A percentile compares a stretch with the other conserved stretches of the same genome.
Evolutionary conservation across 495 filamentous ascomycete species (phyloP).

Genomic region (Lasiosphaeria miniovina): DNA sequence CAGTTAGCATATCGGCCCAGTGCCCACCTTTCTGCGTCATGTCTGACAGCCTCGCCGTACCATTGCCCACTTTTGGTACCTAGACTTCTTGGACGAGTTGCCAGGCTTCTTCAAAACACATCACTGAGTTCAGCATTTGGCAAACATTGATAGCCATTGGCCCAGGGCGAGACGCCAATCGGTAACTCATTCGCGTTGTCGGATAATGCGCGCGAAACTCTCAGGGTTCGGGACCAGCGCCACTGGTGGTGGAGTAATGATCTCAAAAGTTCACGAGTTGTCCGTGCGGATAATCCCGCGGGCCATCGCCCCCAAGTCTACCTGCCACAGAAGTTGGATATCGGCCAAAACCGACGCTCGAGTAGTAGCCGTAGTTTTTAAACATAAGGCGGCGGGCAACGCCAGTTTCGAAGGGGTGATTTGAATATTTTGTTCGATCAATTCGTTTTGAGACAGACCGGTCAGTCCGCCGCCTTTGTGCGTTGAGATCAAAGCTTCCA

Average conservation of each 20-base stretch:
- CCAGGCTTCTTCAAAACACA: no score
- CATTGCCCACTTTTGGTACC: no score
- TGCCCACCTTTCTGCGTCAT: no score
- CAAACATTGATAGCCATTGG: no score
- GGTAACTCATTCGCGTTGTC: slow-evolving; percentile 2
- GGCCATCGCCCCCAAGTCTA: not conserved
- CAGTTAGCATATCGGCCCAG: no score
- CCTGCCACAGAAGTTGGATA: not conserved
- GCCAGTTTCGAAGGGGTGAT: no score
- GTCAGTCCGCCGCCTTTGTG: not conserved
- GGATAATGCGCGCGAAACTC: not conserved
- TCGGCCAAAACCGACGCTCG: not conserved
- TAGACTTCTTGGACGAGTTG: no score
- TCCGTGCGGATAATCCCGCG: not conserved
- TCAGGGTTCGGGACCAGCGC: not conserved
- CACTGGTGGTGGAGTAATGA: not conserved
- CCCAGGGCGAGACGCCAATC: not conserved
- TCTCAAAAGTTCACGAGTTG: not conserved
- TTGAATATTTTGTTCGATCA: no score
- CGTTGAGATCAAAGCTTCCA: slow-evolving; percentile 4
- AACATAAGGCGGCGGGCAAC: no score
- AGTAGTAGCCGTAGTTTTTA: no score
- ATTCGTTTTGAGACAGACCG: not conserved
- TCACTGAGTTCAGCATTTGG: no score
- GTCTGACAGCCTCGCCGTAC: no score